Conservation (phyloP, 805 yeast species). For the Blastobotrys terrestris region DNA sequence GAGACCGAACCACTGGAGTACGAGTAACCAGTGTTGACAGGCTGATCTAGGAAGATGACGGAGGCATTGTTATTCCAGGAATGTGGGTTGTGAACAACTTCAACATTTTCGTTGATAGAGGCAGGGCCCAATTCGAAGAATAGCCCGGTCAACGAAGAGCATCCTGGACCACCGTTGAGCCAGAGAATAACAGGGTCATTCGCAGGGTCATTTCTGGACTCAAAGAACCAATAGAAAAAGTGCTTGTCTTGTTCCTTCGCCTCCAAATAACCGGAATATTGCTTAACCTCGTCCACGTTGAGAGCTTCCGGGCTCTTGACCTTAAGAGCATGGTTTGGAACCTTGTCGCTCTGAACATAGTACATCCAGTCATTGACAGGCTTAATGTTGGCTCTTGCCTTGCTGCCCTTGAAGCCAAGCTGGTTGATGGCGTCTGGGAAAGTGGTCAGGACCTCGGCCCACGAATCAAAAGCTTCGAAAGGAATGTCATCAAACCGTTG, state of each 20-base stretch:
- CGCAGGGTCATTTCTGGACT: slow-evolving; percentile 73
- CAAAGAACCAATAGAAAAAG: slow-evolving; percentile 90
- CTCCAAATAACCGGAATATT: slow-evolving; percentile 71
- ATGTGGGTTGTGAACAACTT: slow-evolving; percentile 74
- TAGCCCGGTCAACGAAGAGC: slow-evolving; percentile 86
- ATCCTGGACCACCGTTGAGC: slow-evolving; percentile 98
- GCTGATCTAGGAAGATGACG: slow-evolving; percentile 90
- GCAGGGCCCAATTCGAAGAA: slow-evolving; percentile 94
- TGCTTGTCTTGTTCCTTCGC: slow-evolving; percentile 82
- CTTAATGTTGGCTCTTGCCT: slow-evolving; percentile 1
- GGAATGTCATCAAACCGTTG: slow-evolving; percentile 8
- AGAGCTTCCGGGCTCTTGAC: slow-evolving; percentile 58
- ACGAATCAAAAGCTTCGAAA: slow-evolving; percentile 19
- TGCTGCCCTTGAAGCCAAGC: slow-evolving; percentile 11
- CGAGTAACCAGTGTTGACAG: slow-evolving; percentile 91
- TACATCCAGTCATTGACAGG: slow-evolving; percentile 18
- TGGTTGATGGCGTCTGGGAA: slow-evolving; percentile 19
- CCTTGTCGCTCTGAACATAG: slow-evolving; percentile 47
- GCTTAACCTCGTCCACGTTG: slow-evolving; percentile 77
- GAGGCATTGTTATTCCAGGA: slow-evolving; percentile 94
- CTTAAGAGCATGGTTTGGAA: slow-evolving; percentile 48
- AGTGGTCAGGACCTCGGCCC: slow-evolving; percentile 22
- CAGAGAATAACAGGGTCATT: slow-evolving; percentile 82
- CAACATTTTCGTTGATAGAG: slow-evolving; percentile 57
- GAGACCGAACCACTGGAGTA: slow-evolving; percentile 63